Conservation (phyloP, 331 rosid species). For the Dryas integrifolia region DNA sequence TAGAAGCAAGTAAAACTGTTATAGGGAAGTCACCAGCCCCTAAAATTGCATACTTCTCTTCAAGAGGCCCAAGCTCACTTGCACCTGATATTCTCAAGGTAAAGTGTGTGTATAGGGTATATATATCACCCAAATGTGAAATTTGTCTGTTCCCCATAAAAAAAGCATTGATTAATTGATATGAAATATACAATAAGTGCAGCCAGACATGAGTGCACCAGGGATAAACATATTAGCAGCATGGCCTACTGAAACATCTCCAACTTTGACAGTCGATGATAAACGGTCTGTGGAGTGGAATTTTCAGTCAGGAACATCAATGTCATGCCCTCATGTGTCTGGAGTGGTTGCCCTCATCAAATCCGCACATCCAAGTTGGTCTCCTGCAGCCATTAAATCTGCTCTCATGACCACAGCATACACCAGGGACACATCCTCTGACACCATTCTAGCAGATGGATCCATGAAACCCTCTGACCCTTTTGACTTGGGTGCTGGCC, state of each 20-base stretch:
- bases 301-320: slow-evolving; percentile 62
- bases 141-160: too few relatives aligned
- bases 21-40: slow-evolving; percentile 43
- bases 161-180: too few relatives aligned
- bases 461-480: slow-evolving; percentile 43
- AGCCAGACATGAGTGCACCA: slow-evolving; percentile 60
- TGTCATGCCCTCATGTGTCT: slow-evolving; percentile 50
- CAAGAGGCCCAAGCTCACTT: slow-evolving; percentile 57
- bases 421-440: slow-evolving; percentile 34
- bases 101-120: not conserved
- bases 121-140: not conserved
- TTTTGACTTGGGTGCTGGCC: slow-evolving; percentile 54
- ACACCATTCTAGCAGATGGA: slow-evolving; percentile 43
- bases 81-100: slow-evolving; percentile 56
- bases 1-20: slow-evolving; percentile 25
- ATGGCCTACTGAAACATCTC: slow-evolving; percentile 58
- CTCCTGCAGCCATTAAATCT: slow-evolving; percentile 51
- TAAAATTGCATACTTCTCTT: slow-evolving; percentile 51
- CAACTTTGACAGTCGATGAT: slow-evolving; percentile 17
- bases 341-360: slow-evolving; percentile 51
- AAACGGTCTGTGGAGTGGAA: slow-evolving; percentile 41
- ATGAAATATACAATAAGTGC: not conserved
- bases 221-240: slow-evolving; percentile 56
- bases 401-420: slow-evolving; percentile 51
- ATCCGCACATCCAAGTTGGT: slow-evolving; percentile 53